Base-by-base conservation (phyloP, 352 stramenopile genomes). In the Phytophthora pluvialis region DNA sequence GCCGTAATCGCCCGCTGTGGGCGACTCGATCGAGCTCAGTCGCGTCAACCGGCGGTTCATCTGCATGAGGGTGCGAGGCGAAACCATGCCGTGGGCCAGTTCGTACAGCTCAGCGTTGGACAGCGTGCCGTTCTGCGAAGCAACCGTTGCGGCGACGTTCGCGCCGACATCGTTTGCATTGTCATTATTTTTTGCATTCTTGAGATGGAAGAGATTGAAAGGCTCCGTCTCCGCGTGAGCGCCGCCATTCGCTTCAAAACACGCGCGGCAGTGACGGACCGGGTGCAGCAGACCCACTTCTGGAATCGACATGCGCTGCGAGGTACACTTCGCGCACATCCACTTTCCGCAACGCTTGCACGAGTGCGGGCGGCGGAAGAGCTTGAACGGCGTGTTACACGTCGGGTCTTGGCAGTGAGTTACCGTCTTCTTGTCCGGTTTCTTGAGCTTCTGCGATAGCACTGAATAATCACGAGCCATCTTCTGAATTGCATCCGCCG, bases 271-370 rank as follows among this genome's bases (percentile, higher is more conserved):
- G 68, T 96, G 88, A 46, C 88, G 85, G 16, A 96, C 88, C 1
- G 88, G 81, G 9, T 87, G 77, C 43, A 94, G 70, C 40, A 96
- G 65, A 5, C 84, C 88, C 28, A 93, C 75, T 54, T 96, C 86
- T 0, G 88, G 88, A 57, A 96, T 96, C 40, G 80, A 81, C 67
- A 92, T 83, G 33, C 84, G 84, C 59, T 93, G 81, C 36, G 82
- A 77, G 18, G 88, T 89, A 65, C 88, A 94, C 65, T 96, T 96
- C 39, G 64, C 72, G 47, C 88, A 96, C 63, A 96, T 91, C 80
- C 86, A 93, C 47, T 93, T 91, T 11, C 80, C 88, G 53, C 88
- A 96, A 25, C 88, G 86, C 57, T 94, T 90, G 74, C 88, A 96
- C 40, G 84, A 82, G 57, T 96, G 86, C 12, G 88, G 86, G 2